Evolutionary conservation across 192 early-diverging fungal species (phyloP).

Genomic region (Coemansia sp.): DNA sequence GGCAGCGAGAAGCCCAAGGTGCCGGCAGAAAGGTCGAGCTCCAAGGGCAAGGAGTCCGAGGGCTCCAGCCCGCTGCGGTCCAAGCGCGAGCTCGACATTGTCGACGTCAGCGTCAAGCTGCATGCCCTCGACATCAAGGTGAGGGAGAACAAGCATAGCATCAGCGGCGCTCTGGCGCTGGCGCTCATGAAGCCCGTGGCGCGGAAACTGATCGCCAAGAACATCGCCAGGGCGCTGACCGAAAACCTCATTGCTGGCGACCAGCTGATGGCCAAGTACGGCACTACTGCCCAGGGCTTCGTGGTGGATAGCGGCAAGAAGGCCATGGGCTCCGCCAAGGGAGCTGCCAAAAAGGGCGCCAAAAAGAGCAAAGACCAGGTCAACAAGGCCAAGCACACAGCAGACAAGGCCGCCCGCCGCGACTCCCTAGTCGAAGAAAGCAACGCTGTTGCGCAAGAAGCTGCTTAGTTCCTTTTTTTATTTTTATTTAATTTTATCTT

Average conservation of each 20-base stretch:
- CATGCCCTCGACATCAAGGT: conserved; percentile 34
- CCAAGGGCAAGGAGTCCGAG: conserved; percentile 5
- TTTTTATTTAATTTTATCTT: too few species aligned
- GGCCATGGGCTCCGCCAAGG: conserved; percentile 20
- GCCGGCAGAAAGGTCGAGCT: background rate
- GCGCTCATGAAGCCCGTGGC: conserved; percentile 35
- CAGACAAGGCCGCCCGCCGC: conserved; percentile 3
- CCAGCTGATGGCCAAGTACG: conserved; percentile 32
- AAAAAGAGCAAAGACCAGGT: conserved; percentile 26
- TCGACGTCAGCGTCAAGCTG: conserved; percentile 39
- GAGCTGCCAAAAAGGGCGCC: conserved; percentile 23
- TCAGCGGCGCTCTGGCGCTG: conserved; percentile 29
- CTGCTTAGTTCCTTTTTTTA: too few species aligned
- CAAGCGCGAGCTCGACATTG: conserved; percentile 39
- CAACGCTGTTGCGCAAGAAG: background rate
- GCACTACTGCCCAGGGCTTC: conserved; percentile 18
- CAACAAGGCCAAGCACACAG: conserved; percentile 9
- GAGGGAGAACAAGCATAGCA: conserved; percentile 45
- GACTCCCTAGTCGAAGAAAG: conserved; percentile 10
- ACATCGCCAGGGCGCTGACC: conserved; percentile 32
- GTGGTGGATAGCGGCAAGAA: conserved; percentile 19
- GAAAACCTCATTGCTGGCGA: conserved; percentile 28
- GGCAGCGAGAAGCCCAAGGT: conserved; percentile 39
- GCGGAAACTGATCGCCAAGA: conserved; percentile 28
- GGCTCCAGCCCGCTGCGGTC: conserved; percentile 1